These are phyloP conservation scores for Mortierella sp. DNA, from an alignment of 371 early-diverging fungal species.

Conservation along the genomic window DNA sequence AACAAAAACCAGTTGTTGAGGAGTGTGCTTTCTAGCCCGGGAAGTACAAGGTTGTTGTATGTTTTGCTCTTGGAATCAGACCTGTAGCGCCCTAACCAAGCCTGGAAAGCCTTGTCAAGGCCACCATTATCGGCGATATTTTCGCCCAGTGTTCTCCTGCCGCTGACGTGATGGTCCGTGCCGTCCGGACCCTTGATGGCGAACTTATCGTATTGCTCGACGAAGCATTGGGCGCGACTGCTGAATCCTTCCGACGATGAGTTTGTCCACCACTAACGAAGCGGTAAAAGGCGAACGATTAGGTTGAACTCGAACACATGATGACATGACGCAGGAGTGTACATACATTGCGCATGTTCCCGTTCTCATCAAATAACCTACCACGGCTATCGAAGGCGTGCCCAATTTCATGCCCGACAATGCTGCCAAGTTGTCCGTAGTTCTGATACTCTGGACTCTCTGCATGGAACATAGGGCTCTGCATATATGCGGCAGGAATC, in stretches of 20 bases:
- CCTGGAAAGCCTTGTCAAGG: conserved; percentile 48
- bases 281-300: no score
- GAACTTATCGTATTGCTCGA: conserved; percentile 64
- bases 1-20: conserved; percentile 65
- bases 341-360: conserved; percentile 17
- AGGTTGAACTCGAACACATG: no score
- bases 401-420: conserved; percentile 69
- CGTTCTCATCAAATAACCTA: conserved; percentile 13
- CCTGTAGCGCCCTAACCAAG: conserved; percentile 57
- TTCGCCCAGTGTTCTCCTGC: conserved; percentile 72
- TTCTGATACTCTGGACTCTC: conserved; percentile 62
- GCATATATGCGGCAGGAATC: conserved; percentile 71
- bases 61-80: conserved; percentile 31
- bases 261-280: conserved; percentile 76
- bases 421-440: conserved; percentile 68
- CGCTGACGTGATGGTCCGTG: conserved; percentile 55
- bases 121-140: conserved; percentile 84
- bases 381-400: conserved; percentile 55
- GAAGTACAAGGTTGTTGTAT: conserved; percentile 12
- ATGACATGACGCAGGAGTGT: no score
- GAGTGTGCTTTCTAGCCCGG: conserved; percentile 36
- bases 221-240: conserved; percentile 65
- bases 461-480: conserved; percentile 58
- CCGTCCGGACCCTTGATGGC: conserved; percentile 2
- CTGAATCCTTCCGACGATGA: conserved; percentile 61